Percentiles rank a stretch among this genome's conserved stretches.
Conservation (phyloP, 1,284 basidiomycete genomes). For the Boletellus dicymbophilus region DNA sequence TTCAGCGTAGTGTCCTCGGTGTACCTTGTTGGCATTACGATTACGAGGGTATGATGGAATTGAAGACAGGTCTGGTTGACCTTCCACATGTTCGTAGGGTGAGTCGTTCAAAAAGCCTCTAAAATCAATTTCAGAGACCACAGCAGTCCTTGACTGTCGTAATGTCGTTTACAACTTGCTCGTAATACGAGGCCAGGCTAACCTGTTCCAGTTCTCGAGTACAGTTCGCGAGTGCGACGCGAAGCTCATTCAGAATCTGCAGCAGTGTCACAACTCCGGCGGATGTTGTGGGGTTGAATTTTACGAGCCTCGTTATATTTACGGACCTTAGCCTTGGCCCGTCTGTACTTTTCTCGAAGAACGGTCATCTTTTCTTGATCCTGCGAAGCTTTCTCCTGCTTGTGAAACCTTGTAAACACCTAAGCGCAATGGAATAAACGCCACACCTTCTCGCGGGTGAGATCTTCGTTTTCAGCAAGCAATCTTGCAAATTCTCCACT, state of each 20-base stretch:
- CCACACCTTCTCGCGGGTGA: constrained; percentile 18
- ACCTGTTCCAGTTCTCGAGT: constrained; percentile 27
- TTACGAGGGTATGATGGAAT: constrained; percentile 3
- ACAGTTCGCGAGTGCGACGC: constrained; percentile 13
- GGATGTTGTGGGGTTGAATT: not conserved
- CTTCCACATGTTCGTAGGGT: constrained; percentile 14
- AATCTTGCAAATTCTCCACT: constrained; percentile 13
- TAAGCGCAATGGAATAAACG: not conserved
- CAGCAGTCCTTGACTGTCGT: constrained; percentile 11
- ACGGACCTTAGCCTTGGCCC: constrained; percentile 14
- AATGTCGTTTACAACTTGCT: constrained; percentile 1
- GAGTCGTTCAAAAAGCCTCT: constrained; percentile 3
- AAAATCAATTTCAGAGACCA: constrained; percentile 19
- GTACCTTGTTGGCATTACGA: constrained; percentile 20
- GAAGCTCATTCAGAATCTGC: constrained; percentile 23
- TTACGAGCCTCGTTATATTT: constrained; percentile 23
- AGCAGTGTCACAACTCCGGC: constrained; percentile 1
- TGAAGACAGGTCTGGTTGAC: constrained; percentile 13
- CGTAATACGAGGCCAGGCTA: not conserved
- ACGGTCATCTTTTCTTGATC: constrained; percentile 8
- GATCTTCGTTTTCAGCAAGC: constrained; percentile 17
- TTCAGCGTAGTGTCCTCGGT: not conserved
- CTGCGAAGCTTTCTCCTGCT: constrained; percentile 14
- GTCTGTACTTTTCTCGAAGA: constrained; percentile 27
- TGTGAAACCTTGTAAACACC: not conserved